Conservation (phyloP, 805 yeast genomes). For the Zygosaccharomyces bisporus region DNA sequence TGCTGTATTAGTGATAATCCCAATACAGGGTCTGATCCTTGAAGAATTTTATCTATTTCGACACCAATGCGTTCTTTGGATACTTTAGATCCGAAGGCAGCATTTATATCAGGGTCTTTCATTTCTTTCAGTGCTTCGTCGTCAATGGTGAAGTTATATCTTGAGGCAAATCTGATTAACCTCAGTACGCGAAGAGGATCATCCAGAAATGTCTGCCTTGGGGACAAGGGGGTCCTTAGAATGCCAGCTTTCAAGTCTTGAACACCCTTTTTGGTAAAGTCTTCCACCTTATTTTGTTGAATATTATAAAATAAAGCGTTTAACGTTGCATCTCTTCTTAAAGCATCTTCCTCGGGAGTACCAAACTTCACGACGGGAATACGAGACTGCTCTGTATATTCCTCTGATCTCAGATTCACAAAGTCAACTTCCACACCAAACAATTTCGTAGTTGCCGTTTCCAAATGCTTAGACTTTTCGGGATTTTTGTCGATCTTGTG, state of each 20-base stretch:
- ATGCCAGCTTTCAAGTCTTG: slow-evolving; percentile 66
- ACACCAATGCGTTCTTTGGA: slow-evolving; percentile 88
- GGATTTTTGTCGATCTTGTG: slow-evolving; percentile 91
- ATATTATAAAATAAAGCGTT: slow-evolving; percentile 90
- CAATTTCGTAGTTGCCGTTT: slow-evolving; percentile 89
- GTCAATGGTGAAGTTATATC: slow-evolving; percentile 67
- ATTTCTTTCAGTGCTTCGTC: slow-evolving; percentile 58
- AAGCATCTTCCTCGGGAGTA: slow-evolving; percentile 87
- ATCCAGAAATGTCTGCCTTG: slow-evolving; percentile 80
- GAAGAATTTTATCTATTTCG: slow-evolving; percentile 75
- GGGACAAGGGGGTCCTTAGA: slow-evolving; percentile 83
- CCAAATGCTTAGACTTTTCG: slow-evolving; percentile 92
- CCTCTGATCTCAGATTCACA: slow-evolving; percentile 86
- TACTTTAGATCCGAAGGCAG: slow-evolving; percentile 64
- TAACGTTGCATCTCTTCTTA: slow-evolving; percentile 90
- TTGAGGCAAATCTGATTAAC: slow-evolving; percentile 78
- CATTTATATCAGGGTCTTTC: slow-evolving; percentile 53
- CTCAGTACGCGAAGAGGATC: slow-evolving; percentile 91
- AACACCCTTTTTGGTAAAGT: slow-evolving; percentile 73
- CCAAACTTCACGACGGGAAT: slow-evolving; percentile 85
- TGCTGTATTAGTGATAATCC: slow-evolving; percentile 59
- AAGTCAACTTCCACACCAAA: slow-evolving; percentile 87
- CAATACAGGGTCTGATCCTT: slow-evolving; percentile 55
- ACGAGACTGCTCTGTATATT: slow-evolving; percentile 75
- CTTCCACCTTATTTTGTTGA: slow-evolving; percentile 67